Conservation (phyloP, 1,139 yeast genomes). For the Meyerozyma carpophila region DNA sequence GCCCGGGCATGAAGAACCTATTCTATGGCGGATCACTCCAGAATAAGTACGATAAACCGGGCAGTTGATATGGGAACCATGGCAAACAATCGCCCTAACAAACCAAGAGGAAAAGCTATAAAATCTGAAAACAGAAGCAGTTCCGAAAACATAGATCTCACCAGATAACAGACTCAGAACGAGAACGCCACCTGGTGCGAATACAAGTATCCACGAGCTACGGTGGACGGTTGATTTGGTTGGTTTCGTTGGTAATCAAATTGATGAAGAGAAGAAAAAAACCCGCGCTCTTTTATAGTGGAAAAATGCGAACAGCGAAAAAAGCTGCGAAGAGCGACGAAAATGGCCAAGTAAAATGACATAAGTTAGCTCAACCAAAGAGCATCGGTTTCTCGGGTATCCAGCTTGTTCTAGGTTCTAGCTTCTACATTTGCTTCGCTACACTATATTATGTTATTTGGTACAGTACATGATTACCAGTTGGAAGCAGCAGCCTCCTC, state of each 20-base stretch:
- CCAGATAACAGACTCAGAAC: constrained; percentile 17
- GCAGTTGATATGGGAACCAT: constrained; percentile 39
- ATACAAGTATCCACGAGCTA: constrained; percentile 4
- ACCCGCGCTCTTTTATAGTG: background rate
- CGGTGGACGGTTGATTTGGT: constrained; percentile 18
- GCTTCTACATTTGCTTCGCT: background rate
- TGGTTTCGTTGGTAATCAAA: constrained; percentile 44
- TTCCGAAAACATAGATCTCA: constrained; percentile 1
- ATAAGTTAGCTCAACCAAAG: too few relatives aligned
- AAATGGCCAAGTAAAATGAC: too few relatives aligned
- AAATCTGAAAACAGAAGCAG: constrained; percentile 3
- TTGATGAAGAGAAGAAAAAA: constrained; percentile 16
- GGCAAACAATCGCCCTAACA: constrained; percentile 24
- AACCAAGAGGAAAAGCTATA: constrained; percentile 24
- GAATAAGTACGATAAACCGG: constrained; percentile 48
- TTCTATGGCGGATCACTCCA: constrained; percentile 24
- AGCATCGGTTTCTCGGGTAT: too few relatives aligned
- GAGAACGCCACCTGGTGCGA: constrained; percentile 10
- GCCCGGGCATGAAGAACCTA: constrained; percentile 53
- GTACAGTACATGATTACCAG: constrained; percentile 31
- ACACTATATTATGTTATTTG: constrained; percentile 8
- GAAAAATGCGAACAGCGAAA: too few relatives aligned
- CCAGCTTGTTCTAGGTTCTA: too few relatives aligned
- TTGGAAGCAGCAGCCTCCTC: constrained; percentile 72
- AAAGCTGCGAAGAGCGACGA: too few relatives aligned